phyloP scores from a whole-genome alignment of 2,329 filamentous ascomycete species.

The Hymenoscyphus fraxineus region DNA sequence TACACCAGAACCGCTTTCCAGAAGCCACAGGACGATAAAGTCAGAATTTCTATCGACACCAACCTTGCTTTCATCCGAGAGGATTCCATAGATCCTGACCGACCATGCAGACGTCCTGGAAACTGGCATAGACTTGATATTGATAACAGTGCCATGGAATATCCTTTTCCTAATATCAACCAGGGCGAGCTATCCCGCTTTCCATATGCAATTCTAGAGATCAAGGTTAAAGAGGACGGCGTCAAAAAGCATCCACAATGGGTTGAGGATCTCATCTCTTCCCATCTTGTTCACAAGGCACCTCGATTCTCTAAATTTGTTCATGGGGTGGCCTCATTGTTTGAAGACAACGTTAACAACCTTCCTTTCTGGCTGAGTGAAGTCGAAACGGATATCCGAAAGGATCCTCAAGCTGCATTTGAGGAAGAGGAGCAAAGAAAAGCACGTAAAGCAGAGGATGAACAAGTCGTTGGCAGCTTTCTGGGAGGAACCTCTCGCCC shows the following conservation, averaged over 20 bases:
- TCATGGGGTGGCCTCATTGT: constrained; percentile 85
- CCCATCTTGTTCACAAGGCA: constrained; percentile 84
- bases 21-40: constrained; percentile 84
- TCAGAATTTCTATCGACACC: constrained; percentile 90
- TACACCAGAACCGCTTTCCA: constrained; percentile 95
- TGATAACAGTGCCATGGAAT: constrained; percentile 76
- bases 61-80: constrained; percentile 83
- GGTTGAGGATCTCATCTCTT: constrained; percentile 88
- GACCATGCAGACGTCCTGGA: constrained; percentile 83
- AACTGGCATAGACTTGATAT: constrained; percentile 93
- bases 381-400: constrained; percentile 88
- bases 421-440: constrained; percentile 85
- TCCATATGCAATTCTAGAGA: constrained; percentile 85
- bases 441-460: constrained; percentile 77
- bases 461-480: constrained; percentile 84
- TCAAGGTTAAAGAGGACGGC: constrained; percentile 73
- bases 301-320: constrained; percentile 96
- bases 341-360: constrained; percentile 93
- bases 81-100: constrained; percentile 70
- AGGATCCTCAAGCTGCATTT: constrained; percentile 85
- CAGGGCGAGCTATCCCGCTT: constrained; percentile 90
- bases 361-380: constrained; percentile 95
- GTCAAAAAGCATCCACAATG: constrained; percentile 71
- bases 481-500: constrained; percentile 57
- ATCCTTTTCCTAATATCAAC: constrained; percentile 81